Conservation (phyloP, 495 filamentous ascomycete species). For the Apiosordaria backusii region DNA sequence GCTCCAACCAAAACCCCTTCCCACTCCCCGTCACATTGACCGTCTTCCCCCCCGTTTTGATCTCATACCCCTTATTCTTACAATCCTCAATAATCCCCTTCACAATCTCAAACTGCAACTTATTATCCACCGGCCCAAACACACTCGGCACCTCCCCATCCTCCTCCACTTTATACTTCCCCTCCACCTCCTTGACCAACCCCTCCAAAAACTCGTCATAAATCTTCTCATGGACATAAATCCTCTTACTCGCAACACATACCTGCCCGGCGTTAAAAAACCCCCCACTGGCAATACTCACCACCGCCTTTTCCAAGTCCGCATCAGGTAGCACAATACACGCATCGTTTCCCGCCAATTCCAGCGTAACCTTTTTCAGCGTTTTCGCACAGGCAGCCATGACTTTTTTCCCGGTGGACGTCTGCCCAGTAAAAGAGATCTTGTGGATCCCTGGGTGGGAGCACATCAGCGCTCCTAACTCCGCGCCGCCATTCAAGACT, state of each 20-base stretch:
- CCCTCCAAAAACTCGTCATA: conserved; percentile 58
- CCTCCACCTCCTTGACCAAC: conserved; percentile 54
- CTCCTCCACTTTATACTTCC: conserved; percentile 45
- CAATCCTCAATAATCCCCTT: conserved; percentile 45
- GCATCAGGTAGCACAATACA: conserved; percentile 63
- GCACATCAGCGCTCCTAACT: conserved; percentile 57
- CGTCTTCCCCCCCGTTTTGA: conserved; percentile 38
- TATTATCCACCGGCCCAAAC: conserved; percentile 59
- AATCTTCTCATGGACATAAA: conserved; percentile 67
- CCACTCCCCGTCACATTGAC: conserved; percentile 13
- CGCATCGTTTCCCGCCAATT: conserved; percentile 66
- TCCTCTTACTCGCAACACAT: conserved; percentile 54
- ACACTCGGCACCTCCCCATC: conserved; percentile 41
- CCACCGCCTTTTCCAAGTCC: conserved; percentile 57
- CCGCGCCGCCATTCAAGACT: conserved; percentile 61
- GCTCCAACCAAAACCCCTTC: conserved; percentile 48
- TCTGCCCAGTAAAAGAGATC: conserved; percentile 68
- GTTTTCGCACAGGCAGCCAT: conserved; percentile 58
- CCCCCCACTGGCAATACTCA: conserved; percentile 46
- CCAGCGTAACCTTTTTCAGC: conserved; percentile 52
- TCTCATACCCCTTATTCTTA: conserved; percentile 42
- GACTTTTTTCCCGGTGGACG: conserved; percentile 60
- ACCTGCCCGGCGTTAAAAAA: conserved; percentile 62
- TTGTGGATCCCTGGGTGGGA: conserved; percentile 61
- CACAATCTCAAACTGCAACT: conserved; percentile 55